phyloP scores from a whole-genome alignment of 176 grass and related monocot species.

The Aegilops longissima region DNA sequence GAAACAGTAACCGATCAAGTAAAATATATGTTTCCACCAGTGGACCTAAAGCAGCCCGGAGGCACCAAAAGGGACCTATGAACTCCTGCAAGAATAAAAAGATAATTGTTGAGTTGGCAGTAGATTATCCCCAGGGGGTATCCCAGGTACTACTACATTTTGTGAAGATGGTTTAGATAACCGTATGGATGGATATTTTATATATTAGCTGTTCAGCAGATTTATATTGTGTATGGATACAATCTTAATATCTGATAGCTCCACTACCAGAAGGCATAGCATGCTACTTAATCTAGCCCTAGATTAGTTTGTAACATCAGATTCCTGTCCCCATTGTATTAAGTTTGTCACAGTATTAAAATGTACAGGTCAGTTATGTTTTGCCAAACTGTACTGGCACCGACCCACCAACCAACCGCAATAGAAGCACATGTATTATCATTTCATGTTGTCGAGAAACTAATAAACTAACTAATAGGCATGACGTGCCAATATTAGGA shows the following conservation, averaged over 20 bases:
- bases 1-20: constrained; percentile 84
- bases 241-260: neutral
- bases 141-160: constrained; percentile 16
- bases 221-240: neutral
- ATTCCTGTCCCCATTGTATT: neutral
- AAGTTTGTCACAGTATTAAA: neutral
- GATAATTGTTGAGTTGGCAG: neutral
- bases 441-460: neutral
- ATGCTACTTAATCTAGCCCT: constrained; percentile 1
- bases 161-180: constrained; percentile 20
- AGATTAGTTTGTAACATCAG: neutral
- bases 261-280: neutral
- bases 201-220: constrained; percentile 21
- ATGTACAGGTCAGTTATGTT: neutral
- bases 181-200: neutral
- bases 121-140: neutral
- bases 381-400: neutral
- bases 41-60: constrained; percentile 84
- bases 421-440: neutral
- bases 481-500: neutral
- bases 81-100: constrained; percentile 59
- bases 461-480: neutral
- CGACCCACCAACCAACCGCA: neutral
- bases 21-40: constrained; percentile 93
- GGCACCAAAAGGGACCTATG: constrained; percentile 94